A percentile compares a stretch with the other conserved stretches of the same genome.
These are phyloP conservation scores for Citrullus colocynthis DNA, from an alignment of 306 rosid species.

Conservation along the genomic window DNA sequence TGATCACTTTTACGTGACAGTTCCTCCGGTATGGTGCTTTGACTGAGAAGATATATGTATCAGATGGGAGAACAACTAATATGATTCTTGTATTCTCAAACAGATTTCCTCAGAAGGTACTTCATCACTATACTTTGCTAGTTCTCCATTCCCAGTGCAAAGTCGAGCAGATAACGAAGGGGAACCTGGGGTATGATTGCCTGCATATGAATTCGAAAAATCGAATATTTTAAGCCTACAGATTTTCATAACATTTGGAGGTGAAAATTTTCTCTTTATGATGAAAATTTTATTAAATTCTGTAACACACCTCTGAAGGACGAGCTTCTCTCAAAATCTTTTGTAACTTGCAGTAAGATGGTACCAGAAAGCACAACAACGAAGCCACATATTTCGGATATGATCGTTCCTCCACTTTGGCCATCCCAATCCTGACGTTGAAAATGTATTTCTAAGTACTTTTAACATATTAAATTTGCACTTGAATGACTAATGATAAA, in stretches of 20 bases:
- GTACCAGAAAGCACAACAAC: slow-evolving; percentile 71
- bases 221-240: not conserved
- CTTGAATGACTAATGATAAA: not conserved
- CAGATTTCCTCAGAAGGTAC: slow-evolving; percentile 26
- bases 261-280: not conserved
- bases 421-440: slow-evolving; percentile 73
- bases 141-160: slow-evolving; percentile 45
- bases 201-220: slow-evolving; percentile 25
- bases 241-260: not conserved
- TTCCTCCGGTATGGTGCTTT: not conserved
- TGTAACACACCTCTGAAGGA: slow-evolving; percentile 48
- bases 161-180: slow-evolving; percentile 53
- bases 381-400: slow-evolving; percentile 79
- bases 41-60: not conserved
- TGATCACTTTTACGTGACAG: not conserved
- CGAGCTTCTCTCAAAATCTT: slow-evolving; percentile 59
- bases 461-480: not conserved
- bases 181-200: slow-evolving; percentile 30
- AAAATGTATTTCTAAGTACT: not conserved
- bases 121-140: slow-evolving; percentile 43
- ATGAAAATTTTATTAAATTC: slow-evolving; percentile 1
- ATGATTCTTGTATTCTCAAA: slow-evolving; percentile 40
- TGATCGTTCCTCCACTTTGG: slow-evolving; percentile 45
- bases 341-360: slow-evolving; percentile 51
- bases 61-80: slow-evolving; percentile 13